Base-by-base conservation (phyloP, 2,329 filamentous ascomycete species). In the Phyllachora maydis region DNA sequence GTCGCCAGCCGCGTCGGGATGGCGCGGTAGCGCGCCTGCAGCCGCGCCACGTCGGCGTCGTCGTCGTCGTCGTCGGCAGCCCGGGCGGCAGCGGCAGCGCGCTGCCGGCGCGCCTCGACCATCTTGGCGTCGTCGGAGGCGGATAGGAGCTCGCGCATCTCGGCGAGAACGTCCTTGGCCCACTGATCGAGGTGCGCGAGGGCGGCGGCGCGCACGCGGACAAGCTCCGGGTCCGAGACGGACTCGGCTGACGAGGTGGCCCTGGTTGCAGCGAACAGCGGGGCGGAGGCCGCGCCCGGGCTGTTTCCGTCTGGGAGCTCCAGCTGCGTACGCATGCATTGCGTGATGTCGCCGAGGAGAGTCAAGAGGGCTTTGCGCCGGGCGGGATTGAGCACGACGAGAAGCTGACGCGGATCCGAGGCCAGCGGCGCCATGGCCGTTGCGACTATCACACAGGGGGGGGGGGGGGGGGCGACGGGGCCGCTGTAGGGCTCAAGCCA, bases 171-270 rank as follows among this genome's bases (percentile, higher is more conserved):
- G 16, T 66, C 59, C 14, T 65, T 59, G 28, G 69, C 58, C 83
- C 82, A 92, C n/a, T 68, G 62, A 31, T 81, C 68, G 36, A 83
- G 78, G 37, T 77, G 65, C 20, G 57, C 50, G 8, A 88, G 43
- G 1, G 75, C 66, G 4, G 65, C 64, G 14, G 38, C 42, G 12
- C 57, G 48, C 9, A 63, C 34, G 14, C 33, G 37, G 18, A 42
- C 19, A 6, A 52, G 38, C n/a, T 41, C 41, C 11, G 40, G 37
- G 11, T 22, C 23, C 12, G 20, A 28, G 19, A 23, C 31, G 11
- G 18, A 21, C 10, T 23, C 21, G 13, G 27, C 22, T 11, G 34
- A 34, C 16, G 35, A 26, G 23, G 26, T 28, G n/a, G n/a, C n/a
- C n/a, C n/a, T n/a, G n/a, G n/a, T n/a, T n/a, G n/a, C n/a, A n/a